Percentiles rank a stretch among this genome's conserved stretches.
Conservation (phyloP, 164 flowering plant species). For the Akebia trifoliata region DNA sequence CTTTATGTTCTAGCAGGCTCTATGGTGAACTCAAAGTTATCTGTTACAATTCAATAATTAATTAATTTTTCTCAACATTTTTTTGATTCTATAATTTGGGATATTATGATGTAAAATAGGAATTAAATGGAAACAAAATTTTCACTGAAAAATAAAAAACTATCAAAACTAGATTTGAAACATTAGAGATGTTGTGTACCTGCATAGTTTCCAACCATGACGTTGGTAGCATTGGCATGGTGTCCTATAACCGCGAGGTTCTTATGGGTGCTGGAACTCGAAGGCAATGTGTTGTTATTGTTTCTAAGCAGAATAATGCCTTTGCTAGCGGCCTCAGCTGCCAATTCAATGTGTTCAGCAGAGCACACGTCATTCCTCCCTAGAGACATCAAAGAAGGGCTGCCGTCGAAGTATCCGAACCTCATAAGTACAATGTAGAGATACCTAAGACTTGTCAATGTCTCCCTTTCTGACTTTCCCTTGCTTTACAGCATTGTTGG, state of each 20-base stretch:
- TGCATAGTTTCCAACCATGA: conserved; percentile 45
- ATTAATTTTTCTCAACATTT: too few species aligned
- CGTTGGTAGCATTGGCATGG: conserved; percentile 30
- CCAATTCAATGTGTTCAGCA: conserved; percentile 26
- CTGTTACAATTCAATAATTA: too few species aligned
- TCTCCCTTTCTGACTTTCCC: conserved; percentile 16
- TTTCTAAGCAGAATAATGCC: conserved; percentile 54
- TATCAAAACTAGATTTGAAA: neutral
- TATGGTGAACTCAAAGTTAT: too few species aligned
- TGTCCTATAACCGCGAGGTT: conserved; percentile 41
- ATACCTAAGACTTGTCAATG: conserved; percentile 33
- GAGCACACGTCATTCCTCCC: conserved; percentile 39
- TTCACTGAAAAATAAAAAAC: neutral
- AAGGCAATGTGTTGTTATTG: conserved; percentile 22
- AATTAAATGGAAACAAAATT: too few species aligned
- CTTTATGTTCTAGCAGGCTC: too few species aligned
- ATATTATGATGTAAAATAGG: too few species aligned
- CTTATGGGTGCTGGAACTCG: conserved; percentile 7
- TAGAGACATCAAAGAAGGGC: conserved; percentile 20
- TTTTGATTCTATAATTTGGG: too few species aligned
- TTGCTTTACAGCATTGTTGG: too few species aligned
- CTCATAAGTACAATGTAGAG: conserved; percentile 34
- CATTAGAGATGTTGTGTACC: conserved; percentile 11
- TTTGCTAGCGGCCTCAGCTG: conserved; percentile 44
- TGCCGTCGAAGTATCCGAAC: conserved; percentile 37